Percentiles rank a stretch among this genome's conserved stretches.
Evolutionary conservation across 495 filamentous ascomycete genomes (phyloP).

Genomic region (Neurospora intermedia): DNA sequence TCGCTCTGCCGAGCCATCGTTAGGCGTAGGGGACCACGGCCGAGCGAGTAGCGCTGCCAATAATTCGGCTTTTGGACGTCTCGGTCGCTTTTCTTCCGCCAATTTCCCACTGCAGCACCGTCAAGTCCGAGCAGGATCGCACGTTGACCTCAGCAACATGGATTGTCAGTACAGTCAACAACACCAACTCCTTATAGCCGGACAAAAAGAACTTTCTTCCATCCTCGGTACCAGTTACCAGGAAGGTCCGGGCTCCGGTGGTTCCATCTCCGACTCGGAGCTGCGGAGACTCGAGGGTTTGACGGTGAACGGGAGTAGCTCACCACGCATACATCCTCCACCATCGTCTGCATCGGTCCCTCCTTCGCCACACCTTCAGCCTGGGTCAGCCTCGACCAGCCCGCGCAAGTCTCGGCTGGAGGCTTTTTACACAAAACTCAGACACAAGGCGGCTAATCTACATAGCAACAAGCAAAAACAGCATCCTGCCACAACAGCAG

Average conservation of each 20-base stretch:
- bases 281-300: slow-evolving; percentile 35
- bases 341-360: slow-evolving; percentile 18
- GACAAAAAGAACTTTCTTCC: background rate
- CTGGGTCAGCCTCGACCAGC: slow-evolving; percentile 3
- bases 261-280: slow-evolving; percentile 38
- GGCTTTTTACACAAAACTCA: slow-evolving; percentile 17
- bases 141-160: background rate
- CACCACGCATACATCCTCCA: slow-evolving; percentile 21
- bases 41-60: background rate
- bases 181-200: background rate
- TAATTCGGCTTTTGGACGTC: background rate
- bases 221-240: slow-evolving; percentile 1
- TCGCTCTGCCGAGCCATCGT: background rate
- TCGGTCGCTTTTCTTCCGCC: background rate
- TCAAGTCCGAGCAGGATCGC: background rate
- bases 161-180: slow-evolving; percentile 1
- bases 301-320: slow-evolving; percentile 21
- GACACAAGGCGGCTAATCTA: slow-evolving; percentile 18
- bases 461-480: slow-evolving; percentile 11
- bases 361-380: slow-evolving; percentile 13
- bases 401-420: slow-evolving; percentile 19
- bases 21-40: background rate
- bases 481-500: background rate
- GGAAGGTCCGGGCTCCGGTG: slow-evolving; percentile 12
- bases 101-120: background rate